phyloP scores from a whole-genome alignment of 2,329 filamentous ascomycete species.

The Setomelanomma holmii region DNA sequence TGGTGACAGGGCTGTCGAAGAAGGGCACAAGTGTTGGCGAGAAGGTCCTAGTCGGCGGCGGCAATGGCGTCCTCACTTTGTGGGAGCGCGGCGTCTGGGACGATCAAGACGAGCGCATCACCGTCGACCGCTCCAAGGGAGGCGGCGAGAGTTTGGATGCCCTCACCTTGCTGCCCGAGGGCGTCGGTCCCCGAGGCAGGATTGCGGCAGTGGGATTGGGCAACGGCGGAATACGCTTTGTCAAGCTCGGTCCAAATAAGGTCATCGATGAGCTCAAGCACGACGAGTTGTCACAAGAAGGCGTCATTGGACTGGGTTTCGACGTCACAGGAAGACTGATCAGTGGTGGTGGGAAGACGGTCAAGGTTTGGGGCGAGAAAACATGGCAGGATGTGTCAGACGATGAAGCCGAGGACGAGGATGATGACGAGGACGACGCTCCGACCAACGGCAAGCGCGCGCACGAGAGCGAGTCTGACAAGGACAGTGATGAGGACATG shows the following conservation, averaged over 20 bases:
- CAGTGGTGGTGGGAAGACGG: conserved; percentile 80
- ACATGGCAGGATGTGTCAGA: conserved; percentile 55
- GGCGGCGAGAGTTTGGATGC: conserved; percentile 82
- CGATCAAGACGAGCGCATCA: conserved; percentile 89
- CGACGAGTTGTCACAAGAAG: conserved; percentile 76
- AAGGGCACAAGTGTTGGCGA: conserved; percentile 74
- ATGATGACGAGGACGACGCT: conserved; percentile 53
- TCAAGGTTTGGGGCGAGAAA: conserved; percentile 90
- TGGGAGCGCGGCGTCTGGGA: conserved; percentile 97
- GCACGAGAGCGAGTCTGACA: conserved; percentile 53
- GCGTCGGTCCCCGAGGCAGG: conserved; percentile 70
- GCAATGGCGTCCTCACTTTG: conserved; percentile 81
- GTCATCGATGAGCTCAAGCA: conserved; percentile 74
- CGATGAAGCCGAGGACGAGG: conserved; percentile 58
- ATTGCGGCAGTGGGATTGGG: conserved; percentile 81
- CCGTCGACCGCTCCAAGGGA: conserved; percentile 68
- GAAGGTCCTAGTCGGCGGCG: conserved; percentile 78
- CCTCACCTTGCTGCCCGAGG: conserved; percentile 74
- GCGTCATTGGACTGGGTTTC: conserved; percentile 81
- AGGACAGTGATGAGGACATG: conserved; percentile 53
- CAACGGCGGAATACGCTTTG: conserved; percentile 79
- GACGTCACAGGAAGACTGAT: conserved; percentile 88
- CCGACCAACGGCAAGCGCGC: conserved; percentile 41
- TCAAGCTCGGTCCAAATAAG: conserved; percentile 76
- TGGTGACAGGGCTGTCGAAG: conserved; percentile 77